Evolutionary conservation across 768 basidiomycete genomes (phyloP), one percentile per base, ranked within the genome.

Genomic region (Termitomyces sp.): DNA sequence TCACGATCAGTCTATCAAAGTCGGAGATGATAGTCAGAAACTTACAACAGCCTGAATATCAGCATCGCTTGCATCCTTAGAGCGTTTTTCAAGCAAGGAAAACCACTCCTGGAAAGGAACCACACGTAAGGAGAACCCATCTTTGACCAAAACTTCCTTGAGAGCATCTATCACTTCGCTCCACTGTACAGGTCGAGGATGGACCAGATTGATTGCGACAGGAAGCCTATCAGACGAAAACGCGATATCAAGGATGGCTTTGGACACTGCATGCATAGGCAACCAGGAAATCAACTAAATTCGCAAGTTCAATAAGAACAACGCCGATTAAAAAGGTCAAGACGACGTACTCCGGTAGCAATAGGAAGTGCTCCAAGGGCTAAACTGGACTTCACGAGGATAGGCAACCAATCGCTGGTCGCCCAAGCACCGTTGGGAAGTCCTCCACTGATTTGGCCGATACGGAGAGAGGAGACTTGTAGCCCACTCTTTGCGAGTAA

Each of bases 401-500:
- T 67, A 15, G 79, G 77, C 28, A 80, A 60, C 80, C 79, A 81
- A 45, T 80, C 77, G 0, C 65, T 71, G 3, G 69, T 66, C 3
- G 69, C 70, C 78, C 79, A 80, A 0, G 71, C 70, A 19, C 78
- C 78, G 9, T 66, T 67, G 1, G 62, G 63, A 0, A 53, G 56
- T 22, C 75, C 74, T 15, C 78, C 78, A 26, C 65, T 67, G 7
- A 80, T 63, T 54, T 82, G 80, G 0, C 78, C 80, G 10, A 79
- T 71, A 2, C 81, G 67, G 28, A 80, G 64, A 2, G 71, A 71
- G 0, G 70, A 66, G 0, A 64, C 65, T 7, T 66, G 66, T 3
- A 79, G 54, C 2, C 72, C 68, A 8, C 75, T 75, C 46, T 67
- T 66, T 3, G 63, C 63, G 26, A 81, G 68, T 8, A 79, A 63